A percentile compares a stretch with the other conserved stretches of the same genome.
Evolutionary conservation across 352 stramenopile species (phyloP).

Genomic region (Phytophthora hibernalis): DNA sequence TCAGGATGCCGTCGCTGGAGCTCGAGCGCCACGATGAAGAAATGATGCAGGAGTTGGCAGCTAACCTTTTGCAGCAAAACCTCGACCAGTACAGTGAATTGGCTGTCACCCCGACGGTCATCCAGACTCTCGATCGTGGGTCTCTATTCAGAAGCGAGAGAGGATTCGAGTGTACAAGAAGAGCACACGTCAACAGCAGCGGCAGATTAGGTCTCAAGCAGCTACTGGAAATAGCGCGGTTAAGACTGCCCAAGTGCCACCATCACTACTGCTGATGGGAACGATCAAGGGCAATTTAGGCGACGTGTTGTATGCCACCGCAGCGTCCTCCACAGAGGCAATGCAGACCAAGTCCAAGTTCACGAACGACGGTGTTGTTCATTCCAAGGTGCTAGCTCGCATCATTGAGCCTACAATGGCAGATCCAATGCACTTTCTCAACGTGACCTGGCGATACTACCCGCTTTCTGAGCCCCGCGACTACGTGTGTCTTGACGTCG

Average conservation of each 20-base stretch:
- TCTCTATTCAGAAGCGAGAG: constrained; percentile 38
- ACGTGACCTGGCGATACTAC: constrained; percentile 46
- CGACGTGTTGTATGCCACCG: constrained; percentile 53
- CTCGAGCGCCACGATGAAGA: constrained; percentile 34
- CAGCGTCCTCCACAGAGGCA: constrained; percentile 43
- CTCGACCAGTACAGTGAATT: constrained; percentile 35
- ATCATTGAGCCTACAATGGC: constrained; percentile 45
- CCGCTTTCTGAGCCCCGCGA: constrained; percentile 43
- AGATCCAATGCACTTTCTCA: constrained; percentile 48
- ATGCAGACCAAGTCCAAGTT: constrained; percentile 48
- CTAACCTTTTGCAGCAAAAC: constrained; percentile 37
- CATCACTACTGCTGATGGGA: constrained; percentile 42
- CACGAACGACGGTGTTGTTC: constrained; percentile 38
- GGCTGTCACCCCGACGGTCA: constrained; percentile 39
- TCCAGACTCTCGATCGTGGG: constrained; percentile 41
- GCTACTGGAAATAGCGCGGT: constrained; percentile 22
- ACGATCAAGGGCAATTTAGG: constrained; percentile 53
- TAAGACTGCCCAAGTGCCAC: constrained; percentile 26
- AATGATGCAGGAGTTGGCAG: constrained; percentile 42
- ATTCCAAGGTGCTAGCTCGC: constrained; percentile 37
- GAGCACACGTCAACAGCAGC: constrained; percentile 32
- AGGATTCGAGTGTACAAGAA: constrained; percentile 48
- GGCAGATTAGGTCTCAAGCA: constrained; percentile 32
- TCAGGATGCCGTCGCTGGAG: constrained; percentile 39
- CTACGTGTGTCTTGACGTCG: constrained; percentile 47